Base-by-base conservation (phyloP, 441 rosid species). In the Euphorbia schlechtendalii region DNA sequence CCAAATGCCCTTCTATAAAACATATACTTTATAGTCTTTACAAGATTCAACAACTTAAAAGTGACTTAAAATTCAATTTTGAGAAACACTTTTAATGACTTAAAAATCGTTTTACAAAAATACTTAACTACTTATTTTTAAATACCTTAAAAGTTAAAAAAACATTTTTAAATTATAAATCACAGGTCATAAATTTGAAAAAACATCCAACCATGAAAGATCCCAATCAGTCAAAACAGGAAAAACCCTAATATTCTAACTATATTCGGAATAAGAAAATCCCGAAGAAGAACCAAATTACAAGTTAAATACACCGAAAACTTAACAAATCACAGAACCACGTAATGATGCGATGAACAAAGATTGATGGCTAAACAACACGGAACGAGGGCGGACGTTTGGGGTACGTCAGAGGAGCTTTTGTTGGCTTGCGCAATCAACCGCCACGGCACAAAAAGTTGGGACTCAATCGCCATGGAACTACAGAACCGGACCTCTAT, bases 381-480 rank as follows among this genome's bases (percentile, higher is more conserved):
- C 11, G 18, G 54, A 41, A 68, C 66, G 10, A 41, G 8, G 15
- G 57, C 49, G 45, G 61, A 59, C 24, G 56, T 36, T 43, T 82
- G 83, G 85, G 78, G 78, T 17, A 73, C 83, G 48, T 69, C 32
- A 36, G 81, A 79, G 75, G 85, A 82, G 75, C 71, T 82, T 5
- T 56, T 82, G 54, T 66, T 82, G 3, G 85, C 81, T 9, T 79
- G 80, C 59, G 85, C 83, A 67, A 83, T 82, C 14, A 72, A 66
- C 56, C 85, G 80, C 10, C 74, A 79, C 59, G 85, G 85, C 20
- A 69, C 76, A 38, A 65, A 69, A 36, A 63, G 73, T 4, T 27
- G 30, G 4, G 30, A 27, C 4, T 27, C 30, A 27, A 27, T 27
- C 30, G 30, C 30, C 30, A 27, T 27, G 30, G 30, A 27, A 27